A percentile compares a stretch with the other conserved stretches of the same genome.
These are phyloP conservation scores for Gelatoporia subvermispora DNA, from an alignment of 768 basidiomycete genomes.

Conservation along the genomic window DNA sequence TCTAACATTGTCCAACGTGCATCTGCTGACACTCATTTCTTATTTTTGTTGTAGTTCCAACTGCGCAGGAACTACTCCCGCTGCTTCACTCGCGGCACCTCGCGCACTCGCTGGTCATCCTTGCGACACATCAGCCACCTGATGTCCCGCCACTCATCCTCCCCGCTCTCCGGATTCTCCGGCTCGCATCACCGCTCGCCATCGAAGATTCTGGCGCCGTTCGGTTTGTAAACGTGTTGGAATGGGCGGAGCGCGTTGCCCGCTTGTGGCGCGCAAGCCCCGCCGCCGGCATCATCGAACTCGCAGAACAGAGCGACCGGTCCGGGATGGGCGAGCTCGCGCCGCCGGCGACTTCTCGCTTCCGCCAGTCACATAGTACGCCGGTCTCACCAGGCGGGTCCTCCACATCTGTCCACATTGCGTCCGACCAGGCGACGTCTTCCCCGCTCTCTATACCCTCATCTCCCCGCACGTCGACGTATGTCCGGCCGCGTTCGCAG, in stretches of 20 bases:
- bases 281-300: conserved; percentile 22
- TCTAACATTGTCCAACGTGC: neutral
- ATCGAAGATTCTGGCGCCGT: conserved; percentile 29
- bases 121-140: conserved; percentile 31
- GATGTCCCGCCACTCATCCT: conserved; percentile 22
- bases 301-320: conserved; percentile 19
- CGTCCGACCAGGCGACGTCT: conserved; percentile 3
- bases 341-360: conserved; percentile 19
- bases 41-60: conserved; percentile 23
- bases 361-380: conserved; percentile 16
- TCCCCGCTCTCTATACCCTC: neutral
- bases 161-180: conserved; percentile 31
- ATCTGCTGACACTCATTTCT: conserved; percentile 1
- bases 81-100: conserved; percentile 30
- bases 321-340: conserved; percentile 16
- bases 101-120: conserved; percentile 32
- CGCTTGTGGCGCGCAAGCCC: conserved; percentile 31
- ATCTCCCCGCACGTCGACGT: conserved; percentile 3
- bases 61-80: conserved; percentile 27
- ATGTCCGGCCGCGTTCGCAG: conserved; percentile 10
- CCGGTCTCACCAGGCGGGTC: conserved; percentile 19
- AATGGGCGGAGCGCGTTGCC: conserved; percentile 36
- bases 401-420: conserved; percentile 9
- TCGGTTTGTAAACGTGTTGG: conserved; percentile 31
- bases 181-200: conserved; percentile 27